These are phyloP conservation scores for Chaetomium tenue DNA, from an alignment of 495 filamentous ascomycete species.

Conservation along the genomic window DNA sequence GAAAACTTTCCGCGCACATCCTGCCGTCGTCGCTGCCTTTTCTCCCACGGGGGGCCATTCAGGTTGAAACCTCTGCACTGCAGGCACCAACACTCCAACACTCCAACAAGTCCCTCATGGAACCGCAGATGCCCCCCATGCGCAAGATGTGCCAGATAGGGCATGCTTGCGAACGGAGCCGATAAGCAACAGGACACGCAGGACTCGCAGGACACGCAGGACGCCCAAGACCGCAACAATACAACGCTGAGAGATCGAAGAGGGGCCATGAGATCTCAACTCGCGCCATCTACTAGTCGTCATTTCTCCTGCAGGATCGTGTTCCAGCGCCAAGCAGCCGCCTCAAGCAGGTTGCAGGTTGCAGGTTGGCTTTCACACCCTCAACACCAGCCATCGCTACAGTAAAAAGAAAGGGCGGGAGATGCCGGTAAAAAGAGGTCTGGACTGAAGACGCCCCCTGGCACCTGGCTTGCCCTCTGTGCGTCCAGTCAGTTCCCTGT, in stretches of 20 bases:
- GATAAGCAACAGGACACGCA: neutral
- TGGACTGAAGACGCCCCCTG: neutral
- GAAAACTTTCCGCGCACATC: neutral
- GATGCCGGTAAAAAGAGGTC: neutral
- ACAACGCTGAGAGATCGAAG: neutral
- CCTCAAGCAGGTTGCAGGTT: neutral
- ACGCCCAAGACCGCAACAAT: neutral
- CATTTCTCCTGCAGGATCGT: conserved; percentile 21
- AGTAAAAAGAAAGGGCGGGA: neutral
- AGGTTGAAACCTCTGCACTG: neutral
- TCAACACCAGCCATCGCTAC: neutral
- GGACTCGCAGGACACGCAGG: too few relatives aligned
- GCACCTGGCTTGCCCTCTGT: neutral
- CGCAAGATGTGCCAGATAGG: neutral
- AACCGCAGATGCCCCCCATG: neutral
- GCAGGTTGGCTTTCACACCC: neutral
- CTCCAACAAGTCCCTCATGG: neutral
- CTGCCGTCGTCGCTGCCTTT: neutral
- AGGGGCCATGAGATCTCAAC: neutral
- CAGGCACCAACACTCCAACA: neutral
- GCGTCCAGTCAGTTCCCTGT: neutral
- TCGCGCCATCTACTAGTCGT: conserved; percentile 19
- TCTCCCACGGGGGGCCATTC: neutral
- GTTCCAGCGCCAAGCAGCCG: conserved; percentile 16
- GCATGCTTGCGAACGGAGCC: neutral